Percentiles rank a stretch among this genome's conserved stretches.
Conservation (phyloP, 1,284 basidiomycete genomes). For the Ceratobasidium sp. region DNA sequence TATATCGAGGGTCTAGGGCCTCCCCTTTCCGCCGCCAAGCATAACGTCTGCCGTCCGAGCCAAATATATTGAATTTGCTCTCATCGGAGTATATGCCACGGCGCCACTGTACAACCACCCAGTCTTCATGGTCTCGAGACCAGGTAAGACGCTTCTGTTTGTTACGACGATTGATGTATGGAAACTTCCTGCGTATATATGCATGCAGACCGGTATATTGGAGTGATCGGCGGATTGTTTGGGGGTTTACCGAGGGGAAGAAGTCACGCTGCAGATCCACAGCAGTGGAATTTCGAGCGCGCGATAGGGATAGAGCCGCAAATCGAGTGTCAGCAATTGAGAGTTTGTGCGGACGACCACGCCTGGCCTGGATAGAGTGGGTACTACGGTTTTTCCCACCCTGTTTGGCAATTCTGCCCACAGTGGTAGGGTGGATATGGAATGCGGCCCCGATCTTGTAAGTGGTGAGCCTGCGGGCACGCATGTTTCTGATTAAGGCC, state of each 20-base stretch:
- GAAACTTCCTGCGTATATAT: not conserved
- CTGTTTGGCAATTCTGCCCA: not conserved
- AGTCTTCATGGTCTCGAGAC: constrained; percentile 6
- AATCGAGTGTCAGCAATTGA: constrained; percentile 15
- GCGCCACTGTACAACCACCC: not conserved
- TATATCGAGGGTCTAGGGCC: not conserved
- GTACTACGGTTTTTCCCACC: not conserved
- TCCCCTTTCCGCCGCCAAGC: not conserved
- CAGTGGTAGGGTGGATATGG: constrained; percentile 5
- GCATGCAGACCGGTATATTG: not conserved
- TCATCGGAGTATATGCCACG: constrained; percentile 40
- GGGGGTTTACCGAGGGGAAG: constrained; percentile 3
- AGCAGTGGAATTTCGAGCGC: not conserved
- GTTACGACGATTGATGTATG: constrained; percentile 12
- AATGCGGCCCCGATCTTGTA: constrained; percentile 10
- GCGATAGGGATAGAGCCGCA: constrained; percentile 3
- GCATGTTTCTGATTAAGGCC: not conserved
- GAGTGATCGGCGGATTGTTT: constrained; percentile 9
- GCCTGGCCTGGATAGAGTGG: constrained; percentile 7
- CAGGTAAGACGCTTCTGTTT: not conserved
- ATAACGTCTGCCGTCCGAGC: not conserved
- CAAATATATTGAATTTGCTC: constrained; percentile 26
- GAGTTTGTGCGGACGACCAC: constrained; percentile 1
- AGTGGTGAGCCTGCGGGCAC: not conserved
- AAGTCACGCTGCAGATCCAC: constrained; percentile 17